phyloP scores from a whole-genome alignment of 2,329 filamentous ascomycete genomes.

The Clarireedia monteithiana region DNA sequence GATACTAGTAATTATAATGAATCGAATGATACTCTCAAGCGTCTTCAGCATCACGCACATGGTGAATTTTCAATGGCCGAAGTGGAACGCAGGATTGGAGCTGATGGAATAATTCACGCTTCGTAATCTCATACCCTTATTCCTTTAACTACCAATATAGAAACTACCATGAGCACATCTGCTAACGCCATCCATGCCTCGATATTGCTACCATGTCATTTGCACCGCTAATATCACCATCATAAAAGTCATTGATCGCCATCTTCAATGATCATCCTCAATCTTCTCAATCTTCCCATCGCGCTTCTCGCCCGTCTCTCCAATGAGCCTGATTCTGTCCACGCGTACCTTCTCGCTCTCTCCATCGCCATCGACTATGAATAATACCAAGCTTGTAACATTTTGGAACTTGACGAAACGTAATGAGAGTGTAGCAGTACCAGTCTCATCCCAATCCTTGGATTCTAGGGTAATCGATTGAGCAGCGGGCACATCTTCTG shows the following conservation, averaged over 20 bases:
- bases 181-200: constrained; percentile 18
- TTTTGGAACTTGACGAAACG: constrained; percentile 98
- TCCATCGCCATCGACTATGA: constrained; percentile 78
- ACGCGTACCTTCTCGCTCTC: constrained; percentile 80
- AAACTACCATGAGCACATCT: constrained; percentile 6
- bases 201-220: constrained; percentile 8
- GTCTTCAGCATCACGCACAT: too few relatives aligned
- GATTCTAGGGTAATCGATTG: constrained; percentile 70
- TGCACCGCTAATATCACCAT: constrained; percentile 2
- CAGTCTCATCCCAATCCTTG: constrained; percentile 74
- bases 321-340: constrained; percentile 71
- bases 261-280: constrained; percentile 61
- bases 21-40: too few relatives aligned
- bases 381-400: constrained; percentile 77
- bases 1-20: constrained; percentile 10
- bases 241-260: constrained; percentile 4
- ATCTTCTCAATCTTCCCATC: constrained; percentile 95
- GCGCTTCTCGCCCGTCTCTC: constrained; percentile 84
- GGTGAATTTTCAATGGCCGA: background rate
- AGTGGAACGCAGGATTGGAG: background rate
- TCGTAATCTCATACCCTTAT: background rate
- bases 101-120: background rate
- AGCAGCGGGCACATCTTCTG: constrained; percentile 74
- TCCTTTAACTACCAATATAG: background rate
- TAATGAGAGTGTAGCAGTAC: constrained; percentile 63